Evolutionary conservation across 495 filamentous ascomycete genomes (phyloP), one percentile per base, ranked within the genome.

Genomic region (Hypoxylon fragiforme): DNA sequence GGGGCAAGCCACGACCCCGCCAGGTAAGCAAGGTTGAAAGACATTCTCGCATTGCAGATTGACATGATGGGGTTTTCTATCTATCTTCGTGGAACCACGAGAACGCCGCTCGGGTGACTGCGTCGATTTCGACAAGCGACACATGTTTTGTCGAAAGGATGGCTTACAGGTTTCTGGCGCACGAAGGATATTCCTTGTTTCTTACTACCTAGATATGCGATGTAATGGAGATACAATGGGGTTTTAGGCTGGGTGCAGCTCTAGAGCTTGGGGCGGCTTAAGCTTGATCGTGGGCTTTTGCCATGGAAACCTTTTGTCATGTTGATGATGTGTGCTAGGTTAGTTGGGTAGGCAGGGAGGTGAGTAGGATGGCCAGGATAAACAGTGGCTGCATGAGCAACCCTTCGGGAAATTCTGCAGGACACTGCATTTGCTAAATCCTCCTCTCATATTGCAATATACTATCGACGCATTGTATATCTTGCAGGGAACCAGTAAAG

Each of bases 381-480:
- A 11, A 11, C 9, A 8, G 0, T 43, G 21, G 19, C 36, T 31
- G 38, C 40, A 9, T 6, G 1, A 32, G 31, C 7, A 21, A 26
- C 6, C n/a, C 9, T 26, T 38, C 34, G 50, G 40, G 11, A 19
- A 32, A 16, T 44, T 30, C 24, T 16, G 39, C 4, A 36, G n/a
- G 11, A 3, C 14, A 19, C 5, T 15, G 28, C 31, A 40, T 42
- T 19, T 14, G 13, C 3, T 18, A 14, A 18, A 39, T 31, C 9
- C 3, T 35, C 8, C 9, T 32, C 47, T 37, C 22, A 38, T 40
- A 35, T 49, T 11, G 20, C 15, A 14, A 22, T 13, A 39, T n/a
- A 54, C 39, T 54, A 54, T 60, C 48, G 24, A 54, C 37, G 50
- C 40, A 41, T 31, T 26, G 12, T n/a, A n/a, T 7, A 24, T 45